Percentiles rank a stretch among this genome's conserved stretches.
Conservation (phyloP, 2,329 filamentous ascomycete genomes). For the Fusarium sp. region DNA sequence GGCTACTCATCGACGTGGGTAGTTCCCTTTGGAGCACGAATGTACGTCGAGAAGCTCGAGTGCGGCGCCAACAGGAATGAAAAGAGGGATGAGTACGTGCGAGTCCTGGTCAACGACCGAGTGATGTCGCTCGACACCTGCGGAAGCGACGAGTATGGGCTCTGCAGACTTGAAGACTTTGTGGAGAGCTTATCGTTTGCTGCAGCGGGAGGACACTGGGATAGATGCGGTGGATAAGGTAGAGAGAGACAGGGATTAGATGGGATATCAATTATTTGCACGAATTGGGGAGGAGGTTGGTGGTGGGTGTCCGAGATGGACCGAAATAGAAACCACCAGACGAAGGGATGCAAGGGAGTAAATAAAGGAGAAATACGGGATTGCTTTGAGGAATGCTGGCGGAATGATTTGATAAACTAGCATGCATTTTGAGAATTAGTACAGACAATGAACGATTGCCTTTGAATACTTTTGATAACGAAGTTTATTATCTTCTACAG, state of each 20-base stretch:
- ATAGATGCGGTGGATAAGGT: constrained; percentile 39
- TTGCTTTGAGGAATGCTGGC: neutral
- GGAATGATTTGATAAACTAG: neutral
- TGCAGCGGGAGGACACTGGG: constrained; percentile 74
- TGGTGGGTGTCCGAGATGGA: neutral
- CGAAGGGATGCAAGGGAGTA: constrained; percentile 7
- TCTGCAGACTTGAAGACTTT: constrained; percentile 74
- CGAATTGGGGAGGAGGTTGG: neutral
- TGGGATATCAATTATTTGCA: constrained; percentile 24
- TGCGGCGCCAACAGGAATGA: constrained; percentile 68
- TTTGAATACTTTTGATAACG: neutral
- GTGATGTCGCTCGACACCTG: constrained; percentile 77
- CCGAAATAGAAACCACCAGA: constrained; percentile 24
- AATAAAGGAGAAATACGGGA: constrained; percentile 20
- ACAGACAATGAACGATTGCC: neutral
- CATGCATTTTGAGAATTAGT: neutral
- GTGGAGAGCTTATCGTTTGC: constrained; percentile 79
- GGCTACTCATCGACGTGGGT: constrained; percentile 80
- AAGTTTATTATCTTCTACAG: neutral
- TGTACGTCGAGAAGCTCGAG: constrained; percentile 87
- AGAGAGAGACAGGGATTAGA: constrained; percentile 11
- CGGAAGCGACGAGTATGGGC: constrained; percentile 70
- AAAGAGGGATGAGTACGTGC: constrained; percentile 75
- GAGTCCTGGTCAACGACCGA: constrained; percentile 83
- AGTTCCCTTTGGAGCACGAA: constrained; percentile 80